Conservation (phyloP, 192 early-diverging fungal genomes). For the Phycomyces blakesleeanus region DNA sequence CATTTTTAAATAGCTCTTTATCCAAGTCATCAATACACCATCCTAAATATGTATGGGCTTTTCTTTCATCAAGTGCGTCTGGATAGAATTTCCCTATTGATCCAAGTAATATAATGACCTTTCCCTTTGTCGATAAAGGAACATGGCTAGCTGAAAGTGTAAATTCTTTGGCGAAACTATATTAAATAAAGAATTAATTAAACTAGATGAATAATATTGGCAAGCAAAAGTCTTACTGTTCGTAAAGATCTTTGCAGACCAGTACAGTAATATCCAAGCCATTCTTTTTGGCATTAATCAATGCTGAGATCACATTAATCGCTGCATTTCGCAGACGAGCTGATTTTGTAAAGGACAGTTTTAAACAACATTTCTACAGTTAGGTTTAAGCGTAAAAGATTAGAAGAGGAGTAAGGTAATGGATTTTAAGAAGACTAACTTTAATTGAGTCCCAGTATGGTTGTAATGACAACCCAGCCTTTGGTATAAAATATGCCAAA, state of each 20-base stretch:
- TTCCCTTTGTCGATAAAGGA: slow-evolving; percentile 32
- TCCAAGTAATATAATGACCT: slow-evolving; percentile 42
- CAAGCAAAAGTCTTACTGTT: slow-evolving; percentile 1
- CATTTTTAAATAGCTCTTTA: slow-evolving; percentile 27
- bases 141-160: background rate
- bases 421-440: slow-evolving; percentile 6
- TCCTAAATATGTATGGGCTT: slow-evolving; percentile 8
- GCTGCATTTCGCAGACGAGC: slow-evolving; percentile 6
- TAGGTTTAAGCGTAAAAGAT: background rate
- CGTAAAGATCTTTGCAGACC: slow-evolving; percentile 5
- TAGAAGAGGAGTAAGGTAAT: background rate
- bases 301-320: slow-evolving; percentile 3
- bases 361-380: slow-evolving; percentile 4
- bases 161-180: slow-evolving; percentile 6
- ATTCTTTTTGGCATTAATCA: slow-evolving; percentile 8
- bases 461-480: slow-evolving; percentile 30
- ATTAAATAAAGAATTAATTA: background rate
- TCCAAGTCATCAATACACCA: slow-evolving; percentile 23
- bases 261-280: slow-evolving; percentile 25
- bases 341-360: background rate
- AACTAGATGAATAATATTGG: background rate
- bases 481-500: slow-evolving; percentile 20
- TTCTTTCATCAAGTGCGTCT: background rate
- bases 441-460: slow-evolving; percentile 16
- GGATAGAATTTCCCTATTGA: slow-evolving; percentile 38